Conservation (phyloP, 176 grass and related monocot genomes). For the Pharus latifolius region DNA sequence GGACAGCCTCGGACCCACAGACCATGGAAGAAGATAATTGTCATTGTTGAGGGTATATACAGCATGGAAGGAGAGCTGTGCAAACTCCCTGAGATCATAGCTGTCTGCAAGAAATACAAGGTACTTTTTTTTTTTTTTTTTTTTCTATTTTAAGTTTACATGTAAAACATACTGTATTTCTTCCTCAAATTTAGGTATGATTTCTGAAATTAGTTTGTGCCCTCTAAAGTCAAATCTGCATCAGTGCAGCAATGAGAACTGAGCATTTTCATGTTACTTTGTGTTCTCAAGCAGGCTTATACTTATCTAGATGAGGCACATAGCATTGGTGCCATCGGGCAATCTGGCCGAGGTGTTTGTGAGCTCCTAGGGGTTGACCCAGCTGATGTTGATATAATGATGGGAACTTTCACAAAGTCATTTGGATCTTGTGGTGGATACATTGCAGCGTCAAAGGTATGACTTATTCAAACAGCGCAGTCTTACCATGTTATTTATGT, state of each 20-base stretch:
- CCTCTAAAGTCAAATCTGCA: background rate
- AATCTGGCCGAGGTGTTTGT: conserved; percentile 75
- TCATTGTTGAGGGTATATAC: conserved; percentile 83
- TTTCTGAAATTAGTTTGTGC: conserved; percentile 5
- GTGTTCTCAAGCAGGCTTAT: conserved; percentile 44
- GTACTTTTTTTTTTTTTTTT: conserved; percentile 21
- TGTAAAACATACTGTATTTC: background rate
- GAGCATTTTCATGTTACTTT: background rate
- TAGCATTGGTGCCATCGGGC: conserved; percentile 72
- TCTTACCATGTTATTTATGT: background rate
- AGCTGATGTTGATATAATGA: conserved; percentile 81
- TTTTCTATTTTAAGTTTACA: background rate
- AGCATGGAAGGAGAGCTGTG: conserved; percentile 91
- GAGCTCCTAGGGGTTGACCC: conserved; percentile 78
- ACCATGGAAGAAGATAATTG: conserved; percentile 90
- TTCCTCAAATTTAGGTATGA: background rate
- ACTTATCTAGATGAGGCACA: conserved; percentile 85
- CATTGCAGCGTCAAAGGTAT: conserved; percentile 76
- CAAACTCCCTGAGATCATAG: conserved; percentile 79
- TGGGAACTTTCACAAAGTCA: conserved; percentile 86
- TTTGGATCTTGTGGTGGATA: conserved; percentile 88
- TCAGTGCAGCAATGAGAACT: background rate
- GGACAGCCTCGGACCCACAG: conserved; percentile 69
- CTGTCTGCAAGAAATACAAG: conserved; percentile 94
- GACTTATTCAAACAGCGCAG: background rate